Base-by-base conservation (phyloP, 2,329 filamentous ascomycete genomes). In the Calonectria naviculata region DNA sequence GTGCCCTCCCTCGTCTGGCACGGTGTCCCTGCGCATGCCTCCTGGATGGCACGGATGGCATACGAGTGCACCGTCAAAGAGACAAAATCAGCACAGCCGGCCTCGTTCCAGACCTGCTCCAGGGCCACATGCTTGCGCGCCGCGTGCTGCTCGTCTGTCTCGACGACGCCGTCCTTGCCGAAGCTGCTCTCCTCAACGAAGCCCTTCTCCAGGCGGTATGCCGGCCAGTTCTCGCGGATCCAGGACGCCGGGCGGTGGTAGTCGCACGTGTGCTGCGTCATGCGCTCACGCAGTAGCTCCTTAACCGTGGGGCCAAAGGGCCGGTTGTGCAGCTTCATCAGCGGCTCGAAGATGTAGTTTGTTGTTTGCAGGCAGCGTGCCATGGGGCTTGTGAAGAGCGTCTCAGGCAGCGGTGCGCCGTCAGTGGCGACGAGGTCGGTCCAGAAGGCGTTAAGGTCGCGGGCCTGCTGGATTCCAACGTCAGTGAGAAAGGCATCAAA, bases 261-360 rank as follows among this genome's bases (percentile, higher is more conserved):
- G 78, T 93, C 90, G 78, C 91, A 93, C 0, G 90, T 92, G 78
- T 92, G 90, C 65, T 87, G 84, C 10, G 88, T 90, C 68, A 91
- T 85, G 3, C 88, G 87, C 78, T 93, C 91, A 24, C 91, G 84
- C 17, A 92, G 83, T 5, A 86, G 78, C 69, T 92, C 90, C 77
- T 90, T 91, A 76, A 93, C 80, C 2, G 85, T 81, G 0, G 89
- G 89, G 7, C 79, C 81, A 71, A 90, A 90, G 0, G 83, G 82
- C 13, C 74, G 77, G 79, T 44, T 86, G 73, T 67, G 82, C 61
- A 74, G 70, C 15, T 74, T 67, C 65, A 81, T 75, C 8, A 91
- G 79, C 1, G 83, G 83, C 0, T 78, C 75, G 75, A 89, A 92
- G 7, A 88, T 87, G 3, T 89, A 79, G 29, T 83, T 81, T 1